These are phyloP conservation scores for Trichophyton mentagrophytes DNA, from an alignment of 2,329 filamentous ascomycete genomes.

Conservation along the genomic window DNA sequence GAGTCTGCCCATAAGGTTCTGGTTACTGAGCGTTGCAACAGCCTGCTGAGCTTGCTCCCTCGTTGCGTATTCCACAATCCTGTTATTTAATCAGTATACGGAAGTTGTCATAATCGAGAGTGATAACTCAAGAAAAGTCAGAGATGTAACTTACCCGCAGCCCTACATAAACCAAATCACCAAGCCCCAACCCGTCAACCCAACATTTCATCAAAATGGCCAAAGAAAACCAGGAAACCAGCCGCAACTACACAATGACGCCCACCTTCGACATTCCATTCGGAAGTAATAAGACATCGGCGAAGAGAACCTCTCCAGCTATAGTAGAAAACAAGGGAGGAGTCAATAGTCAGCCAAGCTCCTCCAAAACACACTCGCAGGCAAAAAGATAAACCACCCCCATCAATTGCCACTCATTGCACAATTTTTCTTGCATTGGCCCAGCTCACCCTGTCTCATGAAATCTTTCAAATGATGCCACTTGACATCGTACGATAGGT, in stretches of 20 bases:
- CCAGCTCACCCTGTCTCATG: slow-evolving; percentile 87
- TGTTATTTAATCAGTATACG: slow-evolving; percentile 26
- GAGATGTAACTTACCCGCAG: slow-evolving; percentile 72
- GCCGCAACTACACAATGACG: slow-evolving; percentile 79
- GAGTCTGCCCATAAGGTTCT: slow-evolving; percentile 95
- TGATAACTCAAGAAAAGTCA: background rate
- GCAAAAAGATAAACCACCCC: slow-evolving; percentile 9
- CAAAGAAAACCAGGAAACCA: slow-evolving; percentile 55
- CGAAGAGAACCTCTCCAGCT: slow-evolving; percentile 99
- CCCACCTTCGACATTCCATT: slow-evolving; percentile 99
- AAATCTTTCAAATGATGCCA: slow-evolving; percentile 99
- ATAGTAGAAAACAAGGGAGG: slow-evolving; percentile 27
- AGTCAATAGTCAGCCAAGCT: slow-evolving; percentile 22
- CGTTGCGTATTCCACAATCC: slow-evolving; percentile 99
- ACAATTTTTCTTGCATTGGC: slow-evolving; percentile 9
- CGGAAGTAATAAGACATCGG: slow-evolving; percentile 97
- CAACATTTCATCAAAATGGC: slow-evolving; percentile 72
- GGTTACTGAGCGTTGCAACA: slow-evolving; percentile 95
- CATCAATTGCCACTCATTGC: slow-evolving; percentile 12
- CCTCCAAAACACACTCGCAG: slow-evolving; percentile 1
- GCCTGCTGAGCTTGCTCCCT: slow-evolving; percentile 97
- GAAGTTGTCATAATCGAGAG: no score
- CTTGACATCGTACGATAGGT: slow-evolving; percentile 98
- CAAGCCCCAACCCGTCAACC: slow-evolving; percentile 97
- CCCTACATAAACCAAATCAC: slow-evolving; percentile 88